Percentiles rank a stretch among this genome's conserved stretches.
Conservation (phyloP, 1,139 yeast genomes). For the Hemisphaericaspora xylanilytica region DNA sequence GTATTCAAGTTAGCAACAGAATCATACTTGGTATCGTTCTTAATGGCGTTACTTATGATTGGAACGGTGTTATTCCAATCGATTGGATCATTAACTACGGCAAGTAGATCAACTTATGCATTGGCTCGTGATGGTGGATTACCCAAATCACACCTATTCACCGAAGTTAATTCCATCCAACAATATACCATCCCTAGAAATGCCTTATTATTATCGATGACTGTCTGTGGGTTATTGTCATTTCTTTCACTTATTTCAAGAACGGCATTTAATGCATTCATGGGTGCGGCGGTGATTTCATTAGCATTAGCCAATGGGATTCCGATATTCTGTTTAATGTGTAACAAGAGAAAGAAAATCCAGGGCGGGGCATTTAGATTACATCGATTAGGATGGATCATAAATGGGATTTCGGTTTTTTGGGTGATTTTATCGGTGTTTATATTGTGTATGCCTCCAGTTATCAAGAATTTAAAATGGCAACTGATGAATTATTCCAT, state of each 20-base stretch:
- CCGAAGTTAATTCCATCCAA: slow-evolving; percentile 59
- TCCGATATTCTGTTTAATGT: slow-evolving; percentile 63
- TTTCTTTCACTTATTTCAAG: slow-evolving; percentile 65
- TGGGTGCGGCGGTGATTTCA: slow-evolving; percentile 83
- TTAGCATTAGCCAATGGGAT: slow-evolving; percentile 75
- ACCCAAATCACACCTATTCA: slow-evolving; percentile 67
- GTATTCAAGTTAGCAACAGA: slow-evolving; percentile 71
- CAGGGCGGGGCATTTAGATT: slow-evolving; percentile 72
- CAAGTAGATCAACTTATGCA: slow-evolving; percentile 83
- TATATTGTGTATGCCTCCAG: slow-evolving; percentile 72
- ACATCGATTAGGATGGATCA: slow-evolving; percentile 61
- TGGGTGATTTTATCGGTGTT: slow-evolving; percentile 64
- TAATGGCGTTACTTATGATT: slow-evolving; percentile 61
- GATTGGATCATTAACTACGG: slow-evolving; percentile 78
- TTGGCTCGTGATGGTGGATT: slow-evolving; percentile 88
- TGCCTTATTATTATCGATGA: slow-evolving; percentile 69
- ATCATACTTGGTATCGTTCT: slow-evolving; percentile 63
- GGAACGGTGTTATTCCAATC: slow-evolving; percentile 78
- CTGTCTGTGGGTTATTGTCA: slow-evolving; percentile 59
- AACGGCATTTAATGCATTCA: slow-evolving; percentile 79
- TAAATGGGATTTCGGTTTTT: slow-evolving; percentile 57
- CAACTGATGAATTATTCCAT: slow-evolving; percentile 73
- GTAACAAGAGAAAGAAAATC: slow-evolving; percentile 61
- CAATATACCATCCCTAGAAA: slow-evolving; percentile 65
- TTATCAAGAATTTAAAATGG: slow-evolving; percentile 56